A percentile compares a stretch with the other conserved stretches of the same genome.
phyloP scores from a whole-genome alignment of 2,329 filamentous ascomycete genomes.

The Pseudocercospora crystallina region DNA sequence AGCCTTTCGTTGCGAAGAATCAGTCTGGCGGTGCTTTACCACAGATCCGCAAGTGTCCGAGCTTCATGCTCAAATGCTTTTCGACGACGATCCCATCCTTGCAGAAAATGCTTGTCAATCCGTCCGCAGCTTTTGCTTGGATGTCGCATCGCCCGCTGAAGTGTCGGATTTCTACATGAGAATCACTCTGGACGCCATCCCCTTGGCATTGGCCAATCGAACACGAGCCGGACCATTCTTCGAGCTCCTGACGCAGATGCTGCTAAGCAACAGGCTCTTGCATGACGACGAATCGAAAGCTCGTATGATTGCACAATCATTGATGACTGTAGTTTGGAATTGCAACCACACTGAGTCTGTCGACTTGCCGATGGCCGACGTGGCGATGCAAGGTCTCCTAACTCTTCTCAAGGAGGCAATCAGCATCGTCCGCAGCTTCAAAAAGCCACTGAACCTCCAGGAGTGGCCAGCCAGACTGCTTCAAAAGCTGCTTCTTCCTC shows the following conservation, averaged over 20 bases:
- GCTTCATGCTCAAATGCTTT: constrained; percentile 37
- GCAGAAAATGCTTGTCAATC: constrained; percentile 12
- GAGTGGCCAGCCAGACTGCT: constrained; percentile 27
- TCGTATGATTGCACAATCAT: constrained; percentile 20
- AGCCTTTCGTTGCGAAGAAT: constrained; percentile 22
- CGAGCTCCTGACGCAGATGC: constrained; percentile 16
- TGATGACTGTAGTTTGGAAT: constrained; percentile 19
- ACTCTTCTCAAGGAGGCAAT: constrained; percentile 40
- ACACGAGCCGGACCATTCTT: constrained; percentile 24
- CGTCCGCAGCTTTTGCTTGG: constrained; percentile 27
- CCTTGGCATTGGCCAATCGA: constrained; percentile 16
- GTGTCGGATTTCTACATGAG: constrained; percentile 25
- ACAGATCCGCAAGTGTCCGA: constrained; percentile 30
- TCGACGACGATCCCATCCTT: constrained; percentile 20
- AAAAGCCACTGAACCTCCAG: constrained; percentile 30
- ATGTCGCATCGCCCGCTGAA: constrained; percentile 15
- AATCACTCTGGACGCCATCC: constrained; percentile 22
- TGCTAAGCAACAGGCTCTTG: constrained; percentile 17
- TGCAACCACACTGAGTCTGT: constrained; percentile 28
- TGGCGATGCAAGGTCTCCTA: constrained; percentile 35
- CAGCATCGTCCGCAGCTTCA: constrained; percentile 28
- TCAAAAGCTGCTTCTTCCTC: constrained; percentile 29
- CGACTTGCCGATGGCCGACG: constrained; percentile 25
- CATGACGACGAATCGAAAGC: constrained; percentile 20
- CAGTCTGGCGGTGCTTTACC: constrained; percentile 32